A percentile compares a stretch with the other conserved stretches of the same genome.
phyloP scores from a whole-genome alignment of 805 yeast genomes.

The Vanderwaltozyma polyspora region DNA sequence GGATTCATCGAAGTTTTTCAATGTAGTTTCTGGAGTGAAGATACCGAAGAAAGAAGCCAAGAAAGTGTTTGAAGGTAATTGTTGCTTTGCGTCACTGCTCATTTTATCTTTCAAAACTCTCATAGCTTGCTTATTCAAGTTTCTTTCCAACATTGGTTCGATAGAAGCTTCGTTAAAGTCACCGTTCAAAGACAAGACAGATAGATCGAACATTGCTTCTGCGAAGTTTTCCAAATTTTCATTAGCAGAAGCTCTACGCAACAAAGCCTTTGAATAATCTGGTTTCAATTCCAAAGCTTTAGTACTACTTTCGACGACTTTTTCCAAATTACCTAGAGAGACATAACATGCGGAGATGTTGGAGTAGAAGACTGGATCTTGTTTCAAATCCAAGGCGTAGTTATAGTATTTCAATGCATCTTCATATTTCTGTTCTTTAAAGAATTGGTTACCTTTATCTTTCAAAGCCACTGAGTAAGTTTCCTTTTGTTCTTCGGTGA shows the following conservation, averaged over 20 bases:
- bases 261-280: constrained; percentile 79
- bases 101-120: constrained; percentile 54
- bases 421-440: constrained; percentile 56
- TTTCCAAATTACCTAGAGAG: constrained; percentile 65
- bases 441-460: constrained; percentile 77
- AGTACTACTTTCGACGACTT: constrained; percentile 81
- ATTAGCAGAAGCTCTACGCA: constrained; percentile 88
- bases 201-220: constrained; percentile 85
- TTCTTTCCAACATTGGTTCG: constrained; percentile 78
- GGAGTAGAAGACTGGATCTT: constrained; percentile 84
- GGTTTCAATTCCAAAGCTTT: constrained; percentile 79
- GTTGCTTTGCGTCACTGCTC: constrained; percentile 27
- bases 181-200: constrained; percentile 77
- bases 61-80: constrained; percentile 72
- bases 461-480: constrained; percentile 66
- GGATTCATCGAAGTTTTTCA: constrained; percentile 39
- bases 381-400: constrained; percentile 61
- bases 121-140: constrained; percentile 69
- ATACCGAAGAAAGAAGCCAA: constrained; percentile 81
- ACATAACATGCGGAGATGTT: constrained; percentile 95
- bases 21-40: constrained; percentile 46
- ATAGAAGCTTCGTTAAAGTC: constrained; percentile 69
- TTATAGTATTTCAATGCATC: constrained; percentile 74
- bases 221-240: constrained; percentile 68
- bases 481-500: constrained; percentile 44